Evolutionary conservation across 257 asterid genomes (phyloP).

Genomic region (Nemophila menziesii): DNA sequence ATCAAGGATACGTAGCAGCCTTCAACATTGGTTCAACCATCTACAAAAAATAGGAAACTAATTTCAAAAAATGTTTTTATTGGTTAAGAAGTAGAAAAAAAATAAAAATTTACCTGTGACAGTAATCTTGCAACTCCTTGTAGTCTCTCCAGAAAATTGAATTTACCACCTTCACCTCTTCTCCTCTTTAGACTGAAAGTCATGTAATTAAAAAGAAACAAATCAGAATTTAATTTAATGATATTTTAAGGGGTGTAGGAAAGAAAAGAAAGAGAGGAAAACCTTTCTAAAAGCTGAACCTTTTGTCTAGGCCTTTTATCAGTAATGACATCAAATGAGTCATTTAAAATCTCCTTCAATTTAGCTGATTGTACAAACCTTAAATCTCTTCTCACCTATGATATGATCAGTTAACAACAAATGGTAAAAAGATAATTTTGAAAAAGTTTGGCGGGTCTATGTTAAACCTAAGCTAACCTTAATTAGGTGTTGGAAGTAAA

Average conservation of each 20-base stretch:
- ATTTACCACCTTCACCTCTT: constrained; percentile 38
- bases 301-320: constrained; percentile 85
- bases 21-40: constrained; percentile 79
- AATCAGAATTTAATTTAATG: background rate
- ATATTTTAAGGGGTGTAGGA: too few species aligned
- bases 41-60: constrained; percentile 32
- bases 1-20: constrained; percentile 78
- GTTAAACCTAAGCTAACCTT: constrained; percentile 91
- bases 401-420: too few species aligned
- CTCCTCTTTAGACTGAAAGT: constrained; percentile 66
- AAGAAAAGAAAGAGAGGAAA: background rate
- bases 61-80: constrained; percentile 6
- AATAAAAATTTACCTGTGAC: constrained; percentile 34
- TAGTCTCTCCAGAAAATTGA: constrained; percentile 70
- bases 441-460: too few species aligned
- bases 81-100: background rate
- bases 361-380: constrained; percentile 61
- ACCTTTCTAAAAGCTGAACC: constrained; percentile 80
- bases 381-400: constrained; percentile 80
- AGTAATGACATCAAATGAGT: constrained; percentile 52
- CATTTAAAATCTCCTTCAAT: constrained; percentile 52
- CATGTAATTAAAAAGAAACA: constrained; percentile 5
- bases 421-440: too few species aligned
- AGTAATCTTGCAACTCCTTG: constrained; percentile 63
- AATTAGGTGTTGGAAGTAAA: constrained; percentile 67